These are phyloP conservation scores for Ceratocystis albifundus DNA, from an alignment of 2,329 filamentous ascomycete species.

Conservation along the genomic window DNA sequence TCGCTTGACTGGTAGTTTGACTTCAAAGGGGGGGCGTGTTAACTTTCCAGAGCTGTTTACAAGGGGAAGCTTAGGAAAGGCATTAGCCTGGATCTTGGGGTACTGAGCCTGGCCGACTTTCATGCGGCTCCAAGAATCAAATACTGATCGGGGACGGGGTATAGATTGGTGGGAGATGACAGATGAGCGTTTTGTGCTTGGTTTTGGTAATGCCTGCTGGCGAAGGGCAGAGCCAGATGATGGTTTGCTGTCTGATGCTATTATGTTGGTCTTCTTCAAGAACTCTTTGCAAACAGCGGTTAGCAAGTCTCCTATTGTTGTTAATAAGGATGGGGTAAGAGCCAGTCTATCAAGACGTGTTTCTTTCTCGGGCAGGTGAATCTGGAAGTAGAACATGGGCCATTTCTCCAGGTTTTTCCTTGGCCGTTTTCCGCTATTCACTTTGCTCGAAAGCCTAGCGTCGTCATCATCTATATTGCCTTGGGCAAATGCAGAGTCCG, in stretches of 20 bases:
- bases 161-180: conserved; percentile 35
- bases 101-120: conserved; percentile 19
- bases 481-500: conserved; percentile 62
- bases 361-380: conserved; percentile 34
- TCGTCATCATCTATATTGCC: conserved; percentile 37
- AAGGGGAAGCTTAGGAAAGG: conserved; percentile 10
- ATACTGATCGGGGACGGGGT: conserved; percentile 26
- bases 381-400: conserved; percentile 79
- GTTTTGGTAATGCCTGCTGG: background rate
- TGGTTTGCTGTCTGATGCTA: background rate
- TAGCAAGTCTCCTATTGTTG: conserved; percentile 46
- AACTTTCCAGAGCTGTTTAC: conserved; percentile 21
- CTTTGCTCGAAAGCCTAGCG: conserved; percentile 30
- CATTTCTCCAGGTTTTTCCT: conserved; percentile 63
- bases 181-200: conserved; percentile 46
- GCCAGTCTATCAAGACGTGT: conserved; percentile 1
- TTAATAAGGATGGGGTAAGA: background rate
- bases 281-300: conserved; percentile 61
- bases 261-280: conserved; percentile 44
- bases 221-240: background rate
- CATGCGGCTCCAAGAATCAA: conserved; percentile 33
- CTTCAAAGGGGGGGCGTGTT: conserved; percentile 23
- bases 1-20: background rate
- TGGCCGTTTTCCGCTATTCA: conserved; percentile 35
- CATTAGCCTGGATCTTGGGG: conserved; percentile 8